A percentile compares a stretch with the other conserved stretches of the same genome.
Evolutionary conservation across 2,329 filamentous ascomycete species (phyloP).

Genomic region (Dothistroma pini): DNA sequence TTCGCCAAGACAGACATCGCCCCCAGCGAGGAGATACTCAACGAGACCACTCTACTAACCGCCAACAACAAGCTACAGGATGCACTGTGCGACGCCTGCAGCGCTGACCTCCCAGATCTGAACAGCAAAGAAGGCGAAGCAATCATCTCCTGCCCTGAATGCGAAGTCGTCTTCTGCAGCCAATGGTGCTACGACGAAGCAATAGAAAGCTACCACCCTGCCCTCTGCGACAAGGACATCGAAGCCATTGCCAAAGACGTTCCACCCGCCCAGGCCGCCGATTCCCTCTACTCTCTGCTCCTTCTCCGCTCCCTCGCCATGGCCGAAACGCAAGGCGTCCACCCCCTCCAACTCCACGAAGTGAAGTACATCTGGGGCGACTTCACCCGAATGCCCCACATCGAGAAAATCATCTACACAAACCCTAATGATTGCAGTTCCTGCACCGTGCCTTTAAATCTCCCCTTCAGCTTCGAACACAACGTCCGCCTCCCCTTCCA

Average conservation of each 20-base stretch:
- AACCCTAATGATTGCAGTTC: slow-evolving; percentile 14
- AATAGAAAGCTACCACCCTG: slow-evolving; percentile 54
- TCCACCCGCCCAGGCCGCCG: slow-evolving; percentile 54
- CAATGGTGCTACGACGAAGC: slow-evolving; percentile 55
- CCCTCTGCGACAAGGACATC: slow-evolving; percentile 54
- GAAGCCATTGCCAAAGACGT: slow-evolving; percentile 58
- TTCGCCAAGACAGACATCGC: slow-evolving; percentile 81
- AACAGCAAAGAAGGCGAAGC: slow-evolving; percentile 23
- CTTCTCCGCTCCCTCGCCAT: slow-evolving; percentile 58
- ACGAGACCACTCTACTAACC: slow-evolving; percentile 81
- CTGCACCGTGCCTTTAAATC: slow-evolving; percentile 49
- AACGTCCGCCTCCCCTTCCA: slow-evolving; percentile 73
- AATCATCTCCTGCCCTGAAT: slow-evolving; percentile 50
- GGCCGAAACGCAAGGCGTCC: slow-evolving; percentile 55
- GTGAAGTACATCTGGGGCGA: slow-evolving; percentile 65
- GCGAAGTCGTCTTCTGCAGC: slow-evolving; percentile 60
- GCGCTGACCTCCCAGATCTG: slow-evolving; percentile 59
- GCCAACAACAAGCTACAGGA: slow-evolving; percentile 87
- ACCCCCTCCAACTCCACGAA: slow-evolving; percentile 58
- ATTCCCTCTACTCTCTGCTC: slow-evolving; percentile 58
- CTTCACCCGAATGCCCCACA: slow-evolving; percentile 38
- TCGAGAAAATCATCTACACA: slow-evolving; percentile 16
- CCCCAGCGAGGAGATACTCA: slow-evolving; percentile 71
- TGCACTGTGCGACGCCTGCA: slow-evolving; percentile 84
- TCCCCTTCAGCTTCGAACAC: slow-evolving; percentile 74